These are phyloP conservation scores for Vitis hybrid DNA, from an alignment of 177 flowering plant species.

Conservation along the genomic window DNA sequence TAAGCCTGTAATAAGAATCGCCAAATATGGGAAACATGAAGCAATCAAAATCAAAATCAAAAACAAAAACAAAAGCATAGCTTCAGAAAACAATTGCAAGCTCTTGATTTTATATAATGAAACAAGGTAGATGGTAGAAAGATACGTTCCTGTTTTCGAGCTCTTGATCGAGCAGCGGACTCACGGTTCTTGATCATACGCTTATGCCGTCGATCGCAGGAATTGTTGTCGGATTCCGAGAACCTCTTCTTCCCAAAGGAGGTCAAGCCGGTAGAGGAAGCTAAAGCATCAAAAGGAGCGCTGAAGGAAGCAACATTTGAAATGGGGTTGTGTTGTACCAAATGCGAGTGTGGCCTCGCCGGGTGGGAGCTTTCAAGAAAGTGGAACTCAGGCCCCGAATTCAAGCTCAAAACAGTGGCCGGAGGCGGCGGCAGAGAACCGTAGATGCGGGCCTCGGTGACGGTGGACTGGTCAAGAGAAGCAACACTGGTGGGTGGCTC, in stretches of 20 bases:
- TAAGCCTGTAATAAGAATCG: conserved; percentile 35
- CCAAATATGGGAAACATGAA: background rate
- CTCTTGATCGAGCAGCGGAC: conserved; percentile 62
- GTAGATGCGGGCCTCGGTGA: conserved; percentile 3
- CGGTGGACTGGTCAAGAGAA: background rate
- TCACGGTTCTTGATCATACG: conserved; percentile 65
- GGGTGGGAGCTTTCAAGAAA: conserved; percentile 27
- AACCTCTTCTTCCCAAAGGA: conserved; percentile 33
- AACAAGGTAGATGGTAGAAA: conserved; percentile 5
- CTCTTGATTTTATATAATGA: background rate
- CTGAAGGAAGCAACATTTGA: conserved; percentile 10
- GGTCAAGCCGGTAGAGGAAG: conserved; percentile 18
- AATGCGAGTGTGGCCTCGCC: conserved; percentile 12
- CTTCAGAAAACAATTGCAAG: background rate
- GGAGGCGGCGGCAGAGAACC: conserved; percentile 27
- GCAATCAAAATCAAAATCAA: background rate
- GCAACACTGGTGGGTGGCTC: conserved; percentile 20
- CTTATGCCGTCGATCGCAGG: conserved; percentile 35
- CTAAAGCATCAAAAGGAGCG: conserved; percentile 30
- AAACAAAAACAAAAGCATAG: background rate
- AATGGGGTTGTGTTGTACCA: conserved; percentile 6
- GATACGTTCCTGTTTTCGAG: conserved; percentile 45
- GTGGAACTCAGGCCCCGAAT: conserved; percentile 39
- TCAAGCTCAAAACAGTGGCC: conserved; percentile 41
- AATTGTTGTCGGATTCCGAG: conserved; percentile 15